Evolutionary conservation across 805 yeast genomes (phyloP), one percentile per base, ranked within the genome.

Genomic region (Wickerhamomyces ciferrii): DNA sequence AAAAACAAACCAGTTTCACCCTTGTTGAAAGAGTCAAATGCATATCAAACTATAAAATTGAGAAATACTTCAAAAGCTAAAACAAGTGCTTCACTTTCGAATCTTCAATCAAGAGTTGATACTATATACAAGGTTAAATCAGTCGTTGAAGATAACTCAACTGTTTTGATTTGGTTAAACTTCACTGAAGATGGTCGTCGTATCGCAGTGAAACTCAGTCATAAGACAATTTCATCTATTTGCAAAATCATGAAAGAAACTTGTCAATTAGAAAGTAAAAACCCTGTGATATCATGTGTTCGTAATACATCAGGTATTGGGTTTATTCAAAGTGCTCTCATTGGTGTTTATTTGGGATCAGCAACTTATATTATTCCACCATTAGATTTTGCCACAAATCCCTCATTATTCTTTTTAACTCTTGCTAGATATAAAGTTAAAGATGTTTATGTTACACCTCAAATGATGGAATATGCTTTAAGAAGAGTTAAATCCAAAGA

Each of bases 221-320:
- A 87, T 60, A 67, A 73, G 37, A 76, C 79, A 43, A 68, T 94
- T 13, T 65, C 91, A 54, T 84, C 88, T 2, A 76, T 87, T 63
- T 90, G 97, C 65, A 89, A 91, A 57, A 86, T 87, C 19, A 76
- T 89, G 59, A 92, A 94, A 55, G 97, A 92, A 60, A 92, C 98
- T 0, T 87, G 96, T 58, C 92, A 88, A 50, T 72, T 94, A 66
- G 75, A 83, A 14, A 76, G 86, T 36, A 74, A 77, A 31, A 78
- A 80, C 37, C 84, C 97, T 0, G 71, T 94, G 7, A 72, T 92
- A 38, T 96, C 96, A 0, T 83, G 96, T 63, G 95, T 88, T 9
- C 79, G 95, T 39, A 92, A 91, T 54, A 79, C 88, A 2, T 67
- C 76, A 2, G 97, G 97, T 0, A 64, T 92, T 24, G 99, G 99